Evolutionary conservation across 306 rosid genomes (phyloP).

Genomic region (Lotus japonicus): DNA sequence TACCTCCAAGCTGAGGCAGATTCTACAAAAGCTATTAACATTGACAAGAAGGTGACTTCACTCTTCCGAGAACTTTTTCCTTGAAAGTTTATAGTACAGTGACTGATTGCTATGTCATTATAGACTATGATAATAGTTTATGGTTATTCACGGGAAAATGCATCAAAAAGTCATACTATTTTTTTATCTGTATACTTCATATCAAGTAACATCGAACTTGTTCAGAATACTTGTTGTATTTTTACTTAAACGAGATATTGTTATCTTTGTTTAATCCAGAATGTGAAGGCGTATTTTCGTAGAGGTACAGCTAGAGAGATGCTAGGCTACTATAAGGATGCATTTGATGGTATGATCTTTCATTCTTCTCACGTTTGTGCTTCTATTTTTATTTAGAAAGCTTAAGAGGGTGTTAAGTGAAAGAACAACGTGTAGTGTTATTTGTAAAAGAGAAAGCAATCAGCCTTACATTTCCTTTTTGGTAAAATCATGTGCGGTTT

Average conservation of each 20-base stretch:
- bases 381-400: neutral
- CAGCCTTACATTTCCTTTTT: neutral
- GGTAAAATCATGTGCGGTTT: neutral
- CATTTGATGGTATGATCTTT: slow-evolving; percentile 66
- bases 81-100: neutral
- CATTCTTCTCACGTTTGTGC: slow-evolving; percentile 1
- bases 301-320: slow-evolving; percentile 94
- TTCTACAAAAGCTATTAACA: slow-evolving; percentile 69
- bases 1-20: slow-evolving; percentile 83
- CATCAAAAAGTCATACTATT: neutral
- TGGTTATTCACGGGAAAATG: slow-evolving; percentile 1
- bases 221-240: neutral
- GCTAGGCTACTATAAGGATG: slow-evolving; percentile 89
- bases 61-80: neutral
- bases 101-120: neutral
- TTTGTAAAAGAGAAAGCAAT: neutral
- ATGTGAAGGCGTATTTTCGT: slow-evolving; percentile 85
- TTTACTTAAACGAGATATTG: neutral
- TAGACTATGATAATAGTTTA: neutral
- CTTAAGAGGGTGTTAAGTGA: neutral
- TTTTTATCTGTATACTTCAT: neutral
- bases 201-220: neutral
- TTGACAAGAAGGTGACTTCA: slow-evolving; percentile 77
- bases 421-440: neutral
- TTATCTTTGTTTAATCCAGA: slow-evolving; percentile 43